Base-by-base conservation (phyloP, 2,329 filamentous ascomycete species). In the Botryosphaeria agaves region DNA sequence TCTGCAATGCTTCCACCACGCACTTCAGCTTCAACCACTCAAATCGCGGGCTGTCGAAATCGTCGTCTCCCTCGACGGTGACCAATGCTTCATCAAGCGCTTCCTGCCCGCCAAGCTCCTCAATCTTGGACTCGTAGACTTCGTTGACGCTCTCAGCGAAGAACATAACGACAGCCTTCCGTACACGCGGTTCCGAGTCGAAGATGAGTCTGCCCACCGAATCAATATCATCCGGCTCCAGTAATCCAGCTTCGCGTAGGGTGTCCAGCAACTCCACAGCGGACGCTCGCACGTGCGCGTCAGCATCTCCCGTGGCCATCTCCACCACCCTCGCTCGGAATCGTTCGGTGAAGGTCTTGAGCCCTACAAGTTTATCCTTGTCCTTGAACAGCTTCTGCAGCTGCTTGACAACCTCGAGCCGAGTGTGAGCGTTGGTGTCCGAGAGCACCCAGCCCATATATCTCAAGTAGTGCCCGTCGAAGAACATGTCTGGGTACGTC, bases 391-490 rank as follows among this genome's bases (percentile, higher is more conserved):
- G 66, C 34, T 70, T 74, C 14, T 71, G 65, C 9, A 98, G 63
- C 51, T 95, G 84, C 44, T 75, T 81, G 25, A 98, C 57, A 2
- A 91, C 83, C 50, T 93, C 84, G n/a, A 76, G 67, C 32, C 89
- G 72, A 14, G 82, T 85, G 6, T 72, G 58, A 1, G 75, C 64
- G 36, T 75, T 66, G 3, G 74, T 67, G 48, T 98, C 89, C 4
- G 85, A 93, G 18, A 98, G 64, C 46, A 93, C 76, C 89, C 89
- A 98, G 31, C 89, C 89, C 5, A 98, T 64, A 46, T 98, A 98
- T 36, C 89, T 76, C 30, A 98, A 61, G 54, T 93, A 93, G 41
- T 77, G 69, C 2, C 83, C 83, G 40, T 94, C 81, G 51, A 94
- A 82, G 55, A 93, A 98, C 27, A 81, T 69, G 28, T 83, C 82